Conservation (phyloP, 352 stramenopile genomes). For the Phytophthora brassicae region DNA sequence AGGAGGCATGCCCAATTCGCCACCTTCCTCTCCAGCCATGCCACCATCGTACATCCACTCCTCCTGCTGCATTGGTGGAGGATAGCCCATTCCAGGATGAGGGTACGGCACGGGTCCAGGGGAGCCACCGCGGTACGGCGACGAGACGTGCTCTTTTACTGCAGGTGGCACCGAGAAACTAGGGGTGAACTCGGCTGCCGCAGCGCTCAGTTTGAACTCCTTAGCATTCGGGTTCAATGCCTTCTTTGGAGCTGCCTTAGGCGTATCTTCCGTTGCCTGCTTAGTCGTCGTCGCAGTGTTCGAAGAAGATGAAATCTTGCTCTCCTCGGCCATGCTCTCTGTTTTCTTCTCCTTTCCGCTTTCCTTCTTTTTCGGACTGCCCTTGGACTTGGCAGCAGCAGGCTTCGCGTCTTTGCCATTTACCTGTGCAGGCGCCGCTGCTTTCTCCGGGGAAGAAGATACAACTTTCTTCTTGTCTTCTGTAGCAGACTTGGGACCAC, state of each 20-base stretch:
- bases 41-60: constrained; percentile 78
- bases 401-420: constrained; percentile 24
- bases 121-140: constrained; percentile 50
- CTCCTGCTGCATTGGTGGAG: constrained; percentile 47
- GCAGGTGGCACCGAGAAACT: constrained; percentile 39
- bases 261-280: constrained; percentile 18
- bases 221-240: constrained; percentile 82
- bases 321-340: constrained; percentile 23
- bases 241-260: constrained; percentile 51
- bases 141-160: constrained; percentile 35
- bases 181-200: constrained; percentile 68
- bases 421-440: constrained; percentile 15
- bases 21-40: constrained; percentile 41
- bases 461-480: constrained; percentile 23
- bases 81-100: constrained; percentile 47
- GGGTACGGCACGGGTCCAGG: constrained; percentile 43
- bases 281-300: constrained; percentile 19
- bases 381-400: constrained; percentile 20
- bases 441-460: constrained; percentile 23
- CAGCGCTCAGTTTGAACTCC: constrained; percentile 84
- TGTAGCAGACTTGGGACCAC: too few relatives aligned
- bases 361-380: constrained; percentile 31
- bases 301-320: constrained; percentile 7
- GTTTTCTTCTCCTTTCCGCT: constrained; percentile 28
- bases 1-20: constrained; percentile 47